Base-by-base conservation (phyloP, 2,329 filamentous ascomycete species). In the Trichoderma sp. region DNA sequence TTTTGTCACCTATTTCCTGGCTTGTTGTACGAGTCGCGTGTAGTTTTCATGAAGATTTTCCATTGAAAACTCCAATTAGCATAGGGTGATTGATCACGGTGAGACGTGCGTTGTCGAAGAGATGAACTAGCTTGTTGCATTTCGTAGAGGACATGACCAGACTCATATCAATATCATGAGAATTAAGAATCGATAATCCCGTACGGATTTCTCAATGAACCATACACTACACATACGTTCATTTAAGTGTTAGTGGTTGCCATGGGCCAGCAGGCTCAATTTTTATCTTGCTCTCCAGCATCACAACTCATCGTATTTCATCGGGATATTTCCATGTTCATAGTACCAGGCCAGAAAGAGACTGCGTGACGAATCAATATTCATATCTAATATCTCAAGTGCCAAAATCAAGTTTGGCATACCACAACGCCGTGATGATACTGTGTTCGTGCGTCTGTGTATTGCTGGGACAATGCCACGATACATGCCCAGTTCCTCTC, bases 361-460 rank as follows among this genome's bases (percentile, higher is more conserved):
- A 71, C 21, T 74, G 70, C 51, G 71, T 78, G 76, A 80, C 75
- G 76, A 76, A 79, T 81, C 76, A 80, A 79, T 64, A 43, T 77
- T 78, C 78, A 75, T 78, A 79, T 76, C 77, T 78, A 80, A 76
- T 75, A 76, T 78, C 74, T 77, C 72, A 76, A 77, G 73, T 77
- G 77, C 76, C 77, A 76, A 76, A 77, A 75, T 32, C 28, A 56
- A 56, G 72, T 75, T 77, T 76, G 77, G 77, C 79, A 75, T 77
- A 78, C 81, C 79, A 77, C 80, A 82, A 81, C 81, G 81, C 81
- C 80, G 77, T 78, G 76, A 79, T 81, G 77, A 75, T 75, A 79
- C 76, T 74, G 73, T 69, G 71, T 65, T 66, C 58, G 65, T 70
- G 58, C 34, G 71, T 70, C 47, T 57, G 61, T 73, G 67, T 61